phyloP scores from a whole-genome alignment of 306 rosid genomes.

The Vicia sativa region DNA sequence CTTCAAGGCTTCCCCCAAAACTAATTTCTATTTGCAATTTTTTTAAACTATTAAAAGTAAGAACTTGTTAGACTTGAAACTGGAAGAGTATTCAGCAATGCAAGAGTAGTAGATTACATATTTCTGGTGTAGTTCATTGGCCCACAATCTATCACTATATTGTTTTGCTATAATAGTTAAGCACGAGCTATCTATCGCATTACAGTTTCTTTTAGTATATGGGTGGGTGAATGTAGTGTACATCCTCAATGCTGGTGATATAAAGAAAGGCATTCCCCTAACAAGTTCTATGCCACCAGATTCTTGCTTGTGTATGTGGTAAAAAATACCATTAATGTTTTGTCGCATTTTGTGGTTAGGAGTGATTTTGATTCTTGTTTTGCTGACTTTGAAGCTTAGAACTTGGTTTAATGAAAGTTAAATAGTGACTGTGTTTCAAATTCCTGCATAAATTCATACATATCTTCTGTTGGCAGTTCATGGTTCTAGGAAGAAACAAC shows the following conservation, averaged over 20 bases:
- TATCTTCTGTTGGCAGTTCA: not conserved
- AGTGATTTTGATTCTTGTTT: conserved; percentile 13
- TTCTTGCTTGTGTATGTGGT: too few species aligned
- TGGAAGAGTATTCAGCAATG: conserved; percentile 9
- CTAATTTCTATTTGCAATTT: not conserved
- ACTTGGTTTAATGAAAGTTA: not conserved
- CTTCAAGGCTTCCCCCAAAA: not conserved
- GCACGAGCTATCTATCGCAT: conserved; percentile 1
- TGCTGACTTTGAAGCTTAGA: not conserved
- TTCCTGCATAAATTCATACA: not conserved
- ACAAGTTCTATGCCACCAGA: not conserved
- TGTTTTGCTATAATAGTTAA: conserved; percentile 10
- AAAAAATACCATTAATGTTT: too few species aligned
- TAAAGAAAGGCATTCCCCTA: conserved; percentile 9
- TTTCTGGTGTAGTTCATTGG: not conserved
- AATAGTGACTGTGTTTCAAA: not conserved
- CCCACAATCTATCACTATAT: not conserved
- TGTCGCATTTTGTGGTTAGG: conserved; percentile 5
- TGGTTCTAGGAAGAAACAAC: not conserved
- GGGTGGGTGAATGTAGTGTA: not conserved
- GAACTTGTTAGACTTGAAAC: conserved; percentile 2
- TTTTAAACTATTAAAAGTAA: not conserved
- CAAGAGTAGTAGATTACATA: not conserved
- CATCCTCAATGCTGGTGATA: not conserved
- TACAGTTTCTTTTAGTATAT: not conserved